phyloP scores from a whole-genome alignment of 2,329 filamentous ascomycete genomes.

The Fusarium torreyae region DNA sequence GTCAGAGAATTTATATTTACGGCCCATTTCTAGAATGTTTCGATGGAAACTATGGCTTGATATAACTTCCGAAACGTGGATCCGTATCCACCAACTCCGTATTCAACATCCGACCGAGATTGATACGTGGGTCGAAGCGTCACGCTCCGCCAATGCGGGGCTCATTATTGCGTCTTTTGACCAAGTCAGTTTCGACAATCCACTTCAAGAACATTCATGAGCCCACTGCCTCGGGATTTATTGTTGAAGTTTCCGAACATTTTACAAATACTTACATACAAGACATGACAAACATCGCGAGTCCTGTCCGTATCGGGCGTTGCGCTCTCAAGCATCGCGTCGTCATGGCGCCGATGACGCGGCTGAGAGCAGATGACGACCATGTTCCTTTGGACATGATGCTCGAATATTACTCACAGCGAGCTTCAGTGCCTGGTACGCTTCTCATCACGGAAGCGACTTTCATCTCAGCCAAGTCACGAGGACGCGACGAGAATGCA shows the following conservation, averaged over 20 bases:
- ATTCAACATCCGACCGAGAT: conserved; percentile 19
- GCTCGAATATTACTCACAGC: conserved; percentile 30
- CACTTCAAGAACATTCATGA: neutral
- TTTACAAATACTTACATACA: neutral
- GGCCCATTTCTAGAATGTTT: neutral
- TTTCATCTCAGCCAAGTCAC: conserved; percentile 7
- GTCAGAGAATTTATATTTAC: neutral
- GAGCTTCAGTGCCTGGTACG: conserved; percentile 28
- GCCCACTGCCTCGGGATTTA: conserved; percentile 1
- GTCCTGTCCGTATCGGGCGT: conserved; percentile 9
- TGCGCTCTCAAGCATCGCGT: conserved; percentile 27
- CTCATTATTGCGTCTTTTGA: neutral
- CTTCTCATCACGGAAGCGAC: conserved; percentile 35
- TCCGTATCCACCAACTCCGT: conserved; percentile 23
- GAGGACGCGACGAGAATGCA: conserved; percentile 16
- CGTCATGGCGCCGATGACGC: conserved; percentile 33
- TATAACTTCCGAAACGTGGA: conserved; percentile 21
- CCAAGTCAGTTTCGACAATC: neutral
- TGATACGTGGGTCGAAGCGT: conserved; percentile 19
- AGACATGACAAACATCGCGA: conserved; percentile 10
- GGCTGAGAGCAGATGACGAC: conserved; percentile 14
- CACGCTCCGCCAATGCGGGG: conserved; percentile 29
- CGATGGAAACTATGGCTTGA: neutral
- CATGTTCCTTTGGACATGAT: conserved; percentile 22
- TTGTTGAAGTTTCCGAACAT: neutral